Base-by-base conservation (phyloP, 2,329 filamentous ascomycete species). In the Fusarium brevicatenulatum region DNA sequence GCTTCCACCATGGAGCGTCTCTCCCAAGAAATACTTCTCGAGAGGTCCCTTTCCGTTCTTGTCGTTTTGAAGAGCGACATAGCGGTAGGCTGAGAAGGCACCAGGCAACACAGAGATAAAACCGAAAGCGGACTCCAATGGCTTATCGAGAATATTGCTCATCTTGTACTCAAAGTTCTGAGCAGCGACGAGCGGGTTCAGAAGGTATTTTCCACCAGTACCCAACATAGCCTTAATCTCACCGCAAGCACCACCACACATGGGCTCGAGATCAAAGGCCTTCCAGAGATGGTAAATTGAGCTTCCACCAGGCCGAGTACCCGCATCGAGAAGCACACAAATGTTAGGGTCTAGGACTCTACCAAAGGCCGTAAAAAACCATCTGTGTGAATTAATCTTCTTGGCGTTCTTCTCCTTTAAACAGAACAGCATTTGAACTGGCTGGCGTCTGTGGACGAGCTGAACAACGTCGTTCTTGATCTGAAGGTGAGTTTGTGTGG, bases 91-190 rank as follows among this genome's bases (percentile, higher is more conserved):
- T n/a, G 95, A 98, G 83, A 99, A 97, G 65, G 96, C 96, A 85
- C 96, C 96, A 2, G 96, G 96, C 79, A 99, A 87, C 78, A 99
- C 96, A 49, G 94, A 94, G 80, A 99, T 98, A 84, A 98, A 99
- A 52, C 96, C 96, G 82, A 99, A 99, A 0, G 95, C 94, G 8
- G 95, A 98, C 81, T 99, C 96, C 44, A 99, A 86, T 5, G 96
- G 96, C 85, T 99, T 99, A 82, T 99, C 96, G 49, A 99, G 88
- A 80, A 99, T 99, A 80, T 99, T 99, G 82, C 94, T 97, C 93
- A 99, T 97, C 88, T 99, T 99, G 88, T 99, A 99, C 85, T 99
- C 96, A 78, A 99, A 99, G 80, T 99, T 99, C 79, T 99, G 96
- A 2, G 95, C 95, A 5, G 96, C 96, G 28, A 99, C 93, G 9